Evolutionary conservation across 169 alveolate species (phyloP).

Genomic region (Theileria annulata): DNA sequence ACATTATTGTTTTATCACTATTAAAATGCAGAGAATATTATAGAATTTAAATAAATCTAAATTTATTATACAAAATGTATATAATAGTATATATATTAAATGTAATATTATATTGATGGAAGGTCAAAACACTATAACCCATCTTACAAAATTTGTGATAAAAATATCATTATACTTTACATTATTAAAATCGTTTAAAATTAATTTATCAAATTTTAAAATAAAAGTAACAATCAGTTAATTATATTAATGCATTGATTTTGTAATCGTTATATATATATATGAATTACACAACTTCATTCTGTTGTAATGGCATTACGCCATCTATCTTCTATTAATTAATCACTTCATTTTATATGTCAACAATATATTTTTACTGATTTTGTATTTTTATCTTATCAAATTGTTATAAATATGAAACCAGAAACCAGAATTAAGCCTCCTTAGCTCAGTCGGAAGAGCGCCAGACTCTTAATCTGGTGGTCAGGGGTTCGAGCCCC

Average conservation of each 20-base stretch:
- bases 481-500: slow-evolving; percentile 99
- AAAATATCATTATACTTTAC: background rate
- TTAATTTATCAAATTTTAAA: background rate
- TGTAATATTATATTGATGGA: background rate
- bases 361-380: background rate
- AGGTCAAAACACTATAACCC: background rate
- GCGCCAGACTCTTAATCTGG: slow-evolving; percentile 99
- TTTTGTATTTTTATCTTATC: background rate
- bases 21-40: background rate
- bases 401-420: slow-evolving; percentile 3
- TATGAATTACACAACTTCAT: background rate
- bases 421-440: slow-evolving; percentile 64
- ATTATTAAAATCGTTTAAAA: too few relatives aligned
- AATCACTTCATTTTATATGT: background rate
- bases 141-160: background rate
- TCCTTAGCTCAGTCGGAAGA: slow-evolving; percentile 99
- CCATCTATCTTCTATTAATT: background rate
- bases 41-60: too few relatives aligned
- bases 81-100: background rate
- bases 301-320: background rate
- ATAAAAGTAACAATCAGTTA: background rate
- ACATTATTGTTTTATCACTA: background rate
- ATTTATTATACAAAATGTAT: background rate
- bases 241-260: slow-evolving; percentile 1
- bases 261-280: background rate